Evolutionary conservation across 2,329 filamentous ascomycete species (phyloP), one percentile per base, ranked within the genome.

Genomic region (Fusarium sp.): DNA sequence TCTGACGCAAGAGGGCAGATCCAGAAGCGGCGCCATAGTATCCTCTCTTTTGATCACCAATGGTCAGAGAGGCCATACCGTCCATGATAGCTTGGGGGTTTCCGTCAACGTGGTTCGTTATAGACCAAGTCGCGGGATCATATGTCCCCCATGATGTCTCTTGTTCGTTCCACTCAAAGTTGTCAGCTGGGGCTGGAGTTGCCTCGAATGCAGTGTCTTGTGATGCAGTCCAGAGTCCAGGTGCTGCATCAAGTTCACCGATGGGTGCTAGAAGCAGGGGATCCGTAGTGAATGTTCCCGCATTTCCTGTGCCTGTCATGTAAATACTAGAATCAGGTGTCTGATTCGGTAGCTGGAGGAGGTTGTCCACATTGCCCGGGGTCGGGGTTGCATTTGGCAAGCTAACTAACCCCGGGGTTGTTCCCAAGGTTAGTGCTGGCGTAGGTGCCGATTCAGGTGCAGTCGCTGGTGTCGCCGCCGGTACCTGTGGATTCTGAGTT

Each of bases 81-180:
- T 71, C 69, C 69, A 71, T 71, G 20, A 71, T 71, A 7, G 69
- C 57, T 24, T 71, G 69, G 5, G 69, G 56, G 1, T 68, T 70
- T 11, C 68, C 68, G 3, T 71, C 68, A 8, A 67, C 62, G 15
- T 67, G 64, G 10, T 41, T 70, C 3, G 68, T 62, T 31, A 62
- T 71, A 9, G 57, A 64, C 62, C 62, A 71, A 5, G 33, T 71
- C 5, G 68, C 44, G 5, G 68, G 68, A 15, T 71, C 68, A 1
- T 71, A 68, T 4, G 62, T 68, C 3, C 68, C 56, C 69, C 69
- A 61, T 13, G 69, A 71, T 2, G 63, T 57, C 51, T 71, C 69
- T n/a, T 71, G 69, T 5, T 71, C 69, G 22, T 71, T 71, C 69
- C 69, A 71, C 20, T 71, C 68, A 5, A 71, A 71, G 15, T 68